Conservation (phyloP, 805 yeast genomes). For the Jamesozyma lodderae region DNA sequence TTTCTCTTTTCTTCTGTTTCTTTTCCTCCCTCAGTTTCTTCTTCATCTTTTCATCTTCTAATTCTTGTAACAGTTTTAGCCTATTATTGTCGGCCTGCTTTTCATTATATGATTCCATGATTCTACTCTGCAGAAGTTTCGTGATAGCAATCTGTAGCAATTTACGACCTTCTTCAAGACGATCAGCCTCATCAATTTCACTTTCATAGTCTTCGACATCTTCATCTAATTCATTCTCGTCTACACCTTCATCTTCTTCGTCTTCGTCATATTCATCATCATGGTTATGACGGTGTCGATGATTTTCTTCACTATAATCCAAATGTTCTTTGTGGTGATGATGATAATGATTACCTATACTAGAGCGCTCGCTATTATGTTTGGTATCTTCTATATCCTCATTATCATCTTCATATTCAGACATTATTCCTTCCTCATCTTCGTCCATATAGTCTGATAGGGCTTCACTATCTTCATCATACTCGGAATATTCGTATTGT, state of each 20-base stretch:
- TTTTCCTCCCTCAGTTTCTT: constrained; percentile 59
- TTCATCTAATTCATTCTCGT: constrained; percentile 12
- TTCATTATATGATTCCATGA: constrained; percentile 69
- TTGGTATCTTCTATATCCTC: too few species aligned
- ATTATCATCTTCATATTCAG: constrained; percentile 8
- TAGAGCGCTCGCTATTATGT: too few species aligned
- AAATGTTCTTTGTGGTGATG: too few species aligned
- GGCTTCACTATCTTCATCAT: constrained; percentile 18
- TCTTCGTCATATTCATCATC: background rate
- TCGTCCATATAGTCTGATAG: constrained; percentile 11
- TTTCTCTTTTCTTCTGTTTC: constrained; percentile 56
- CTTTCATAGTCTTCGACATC: constrained; percentile 29
- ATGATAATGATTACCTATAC: too few species aligned
- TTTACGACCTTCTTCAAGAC: constrained; percentile 70
- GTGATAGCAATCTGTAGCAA: constrained; percentile 75
- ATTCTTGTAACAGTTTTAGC: constrained; percentile 51
- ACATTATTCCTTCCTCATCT: constrained; percentile 20
- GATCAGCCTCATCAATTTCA: constrained; percentile 47
- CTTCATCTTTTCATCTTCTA: constrained; percentile 59
- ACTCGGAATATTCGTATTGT: constrained; percentile 22
- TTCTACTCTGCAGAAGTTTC: constrained; percentile 62
- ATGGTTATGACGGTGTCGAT: too few species aligned
- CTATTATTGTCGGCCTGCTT: constrained; percentile 71
- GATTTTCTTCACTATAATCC: too few species aligned
- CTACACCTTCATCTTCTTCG: constrained; percentile 4